Percentiles rank a stretch among this genome's conserved stretches.
Conservation (phyloP, 352 stramenopile genomes). For the Pythium sukuiense region DNA sequence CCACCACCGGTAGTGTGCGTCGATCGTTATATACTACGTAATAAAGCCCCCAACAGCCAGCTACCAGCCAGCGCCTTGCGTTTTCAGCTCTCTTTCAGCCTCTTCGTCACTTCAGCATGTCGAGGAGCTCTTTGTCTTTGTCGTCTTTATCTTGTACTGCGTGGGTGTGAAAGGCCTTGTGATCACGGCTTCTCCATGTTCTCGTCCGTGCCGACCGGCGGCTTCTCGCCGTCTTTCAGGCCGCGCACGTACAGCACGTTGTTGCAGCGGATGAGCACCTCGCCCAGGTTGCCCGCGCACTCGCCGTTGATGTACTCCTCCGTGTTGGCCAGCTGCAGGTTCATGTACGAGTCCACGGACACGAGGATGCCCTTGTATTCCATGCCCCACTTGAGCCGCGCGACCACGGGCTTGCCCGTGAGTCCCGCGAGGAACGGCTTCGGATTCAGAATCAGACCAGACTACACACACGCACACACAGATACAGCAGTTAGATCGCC, state of each 20-base stretch:
- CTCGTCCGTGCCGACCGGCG: conserved; percentile 37
- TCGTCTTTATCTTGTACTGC: not conserved
- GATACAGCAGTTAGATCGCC: not conserved
- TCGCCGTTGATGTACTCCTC: conserved; percentile 98
- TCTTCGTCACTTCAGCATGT: not conserved
- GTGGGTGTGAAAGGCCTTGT: not conserved
- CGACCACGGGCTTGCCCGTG: conserved; percentile 94
- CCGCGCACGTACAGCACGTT: conserved; percentile 98
- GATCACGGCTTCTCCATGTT: conserved; percentile 40
- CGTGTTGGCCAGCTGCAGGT: conserved; percentile 96
- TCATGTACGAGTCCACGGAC: conserved; percentile 99
- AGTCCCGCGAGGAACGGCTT: conserved; percentile 95
- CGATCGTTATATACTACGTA: conserved; percentile 6
- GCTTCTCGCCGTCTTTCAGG: conserved; percentile 75
- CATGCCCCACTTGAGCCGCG: conserved; percentile 99
- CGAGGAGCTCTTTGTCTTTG: not conserved
- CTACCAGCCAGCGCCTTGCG: no score
- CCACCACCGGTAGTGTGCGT: not conserved
- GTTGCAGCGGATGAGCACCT: conserved; percentile 99
- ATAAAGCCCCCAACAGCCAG: conserved; percentile 5
- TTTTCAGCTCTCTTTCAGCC: not conserved
- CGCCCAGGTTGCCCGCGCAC: conserved; percentile 95
- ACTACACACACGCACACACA: conserved; percentile 40
- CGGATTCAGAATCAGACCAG: conserved; percentile 91
- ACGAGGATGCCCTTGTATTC: conserved; percentile 97